These are phyloP conservation scores for Echeveria elegans DNA, from an alignment of 164 flowering plant genomes.

Conservation along the genomic window DNA sequence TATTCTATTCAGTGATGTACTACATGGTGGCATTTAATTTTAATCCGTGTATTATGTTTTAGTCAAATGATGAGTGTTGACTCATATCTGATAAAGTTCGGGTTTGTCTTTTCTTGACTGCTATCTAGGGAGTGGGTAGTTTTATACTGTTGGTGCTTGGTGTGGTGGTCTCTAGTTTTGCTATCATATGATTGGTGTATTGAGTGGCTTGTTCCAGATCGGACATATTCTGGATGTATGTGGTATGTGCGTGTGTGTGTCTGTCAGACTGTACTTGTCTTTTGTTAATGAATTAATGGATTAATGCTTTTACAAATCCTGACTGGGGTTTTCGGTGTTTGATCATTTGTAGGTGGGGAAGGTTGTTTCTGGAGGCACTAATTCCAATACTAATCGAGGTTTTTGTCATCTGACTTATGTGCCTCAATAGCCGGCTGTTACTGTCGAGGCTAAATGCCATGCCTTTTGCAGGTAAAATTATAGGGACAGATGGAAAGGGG, in stretches of 20 bases:
- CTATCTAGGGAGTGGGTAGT: neutral
- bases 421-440: neutral
- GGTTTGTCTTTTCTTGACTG: slow-evolving; percentile 28
- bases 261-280: neutral
- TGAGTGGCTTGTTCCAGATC: neutral
- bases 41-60: slow-evolving; percentile 9
- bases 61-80: slow-evolving; percentile 15
- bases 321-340: neutral
- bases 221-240: neutral
- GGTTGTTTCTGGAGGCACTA: slow-evolving; percentile 25
- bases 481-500: slow-evolving; percentile 44
- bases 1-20: slow-evolving; percentile 4
- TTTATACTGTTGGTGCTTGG: neutral
- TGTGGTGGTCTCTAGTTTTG: neutral
- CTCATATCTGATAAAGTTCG: slow-evolving; percentile 25
- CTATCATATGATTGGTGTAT: neutral
- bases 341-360: slow-evolving; percentile 40
- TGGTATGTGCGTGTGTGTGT: neutral
- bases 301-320: neutral
- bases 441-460: neutral
- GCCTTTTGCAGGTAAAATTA: slow-evolving; percentile 34
- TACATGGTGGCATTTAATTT: slow-evolving; percentile 11
- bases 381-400: slow-evolving; percentile 31
- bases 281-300: neutral
- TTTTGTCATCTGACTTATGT: neutral